Conservation (phyloP, 2,329 filamentous ascomycete species). For the Talaromyces sp. region DNA sequence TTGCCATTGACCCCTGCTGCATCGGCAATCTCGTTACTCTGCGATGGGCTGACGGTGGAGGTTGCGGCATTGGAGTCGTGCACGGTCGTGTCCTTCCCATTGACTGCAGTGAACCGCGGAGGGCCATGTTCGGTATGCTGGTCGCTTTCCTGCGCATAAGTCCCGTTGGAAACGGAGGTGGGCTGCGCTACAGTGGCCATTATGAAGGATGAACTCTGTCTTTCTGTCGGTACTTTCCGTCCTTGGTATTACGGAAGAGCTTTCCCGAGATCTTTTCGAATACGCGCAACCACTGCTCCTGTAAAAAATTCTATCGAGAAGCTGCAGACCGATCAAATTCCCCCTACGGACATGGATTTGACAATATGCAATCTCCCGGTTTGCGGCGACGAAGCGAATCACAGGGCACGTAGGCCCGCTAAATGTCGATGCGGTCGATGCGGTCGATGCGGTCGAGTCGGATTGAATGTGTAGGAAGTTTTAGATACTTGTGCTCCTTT, state of each 20-base stretch:
- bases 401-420: neutral
- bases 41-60: constrained; percentile 20
- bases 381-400: neutral
- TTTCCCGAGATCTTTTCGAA: neutral
- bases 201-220: constrained; percentile 4
- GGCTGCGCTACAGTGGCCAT: constrained; percentile 37
- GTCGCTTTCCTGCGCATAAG: constrained; percentile 33
- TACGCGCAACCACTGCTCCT: neutral
- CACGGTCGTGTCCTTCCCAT: constrained; percentile 34
- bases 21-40: constrained; percentile 22
- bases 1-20: constrained; percentile 21
- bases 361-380: neutral
- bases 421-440: neutral
- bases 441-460: neutral
- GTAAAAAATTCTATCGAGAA: neutral
- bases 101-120: constrained; percentile 46
- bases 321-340: neutral
- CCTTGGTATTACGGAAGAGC: neutral
- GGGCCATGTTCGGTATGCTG: constrained; percentile 41
- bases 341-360: neutral
- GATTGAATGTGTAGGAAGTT: neutral
- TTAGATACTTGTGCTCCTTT: neutral
- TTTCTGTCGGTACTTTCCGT: neutral
- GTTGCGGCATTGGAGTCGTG: constrained; percentile 6
- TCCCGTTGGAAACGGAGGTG: constrained; percentile 31